phyloP scores from a whole-genome alignment of 371 early-diverging fungal species.

The Aphelidium insulamus region DNA sequence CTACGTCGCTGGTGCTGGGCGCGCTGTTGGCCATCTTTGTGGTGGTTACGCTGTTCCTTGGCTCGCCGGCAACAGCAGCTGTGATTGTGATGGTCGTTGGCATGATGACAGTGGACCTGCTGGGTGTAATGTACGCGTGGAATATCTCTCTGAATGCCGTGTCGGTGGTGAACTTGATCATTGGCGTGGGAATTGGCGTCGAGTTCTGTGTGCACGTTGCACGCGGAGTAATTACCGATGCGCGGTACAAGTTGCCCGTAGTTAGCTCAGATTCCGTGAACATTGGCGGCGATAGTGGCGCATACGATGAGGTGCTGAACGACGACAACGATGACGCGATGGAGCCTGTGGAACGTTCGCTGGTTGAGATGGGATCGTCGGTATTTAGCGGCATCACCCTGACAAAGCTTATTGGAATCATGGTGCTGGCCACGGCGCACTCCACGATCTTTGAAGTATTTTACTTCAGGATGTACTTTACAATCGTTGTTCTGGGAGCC shows the following conservation, averaged over 20 bases:
- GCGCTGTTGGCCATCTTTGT: slow-evolving; percentile 33
- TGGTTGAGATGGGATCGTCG: slow-evolving; percentile 1
- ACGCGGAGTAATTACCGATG: slow-evolving; percentile 29
- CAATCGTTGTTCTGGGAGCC: slow-evolving; percentile 40
- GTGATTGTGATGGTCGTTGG: slow-evolving; percentile 29
- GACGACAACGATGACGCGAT: background rate
- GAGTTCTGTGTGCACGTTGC: slow-evolving; percentile 54
- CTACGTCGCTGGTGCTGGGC: slow-evolving; percentile 22
- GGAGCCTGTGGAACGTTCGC: background rate
- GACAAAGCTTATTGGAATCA: slow-evolving; percentile 48
- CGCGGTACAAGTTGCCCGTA: slow-evolving; percentile 17
- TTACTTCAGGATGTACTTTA: slow-evolving; percentile 51
- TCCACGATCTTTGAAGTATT: slow-evolving; percentile 53
- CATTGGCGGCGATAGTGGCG: slow-evolving; percentile 30
- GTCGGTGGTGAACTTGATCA: slow-evolving; percentile 45
- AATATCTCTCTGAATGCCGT: slow-evolving; percentile 41
- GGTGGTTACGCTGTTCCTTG: slow-evolving; percentile 29
- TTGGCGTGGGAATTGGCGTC: slow-evolving; percentile 51
- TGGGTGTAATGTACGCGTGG: slow-evolving; percentile 43
- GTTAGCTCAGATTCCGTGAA: slow-evolving; percentile 25
- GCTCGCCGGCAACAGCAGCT: slow-evolving; percentile 26
- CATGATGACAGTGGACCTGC: slow-evolving; percentile 36
- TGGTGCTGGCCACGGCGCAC: slow-evolving; percentile 41
- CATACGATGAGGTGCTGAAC: background rate
- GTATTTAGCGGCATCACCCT: slow-evolving; percentile 50